Conservation (phyloP, 2,329 filamentous ascomycete genomes). For the Blastomyces percursus region DNA sequence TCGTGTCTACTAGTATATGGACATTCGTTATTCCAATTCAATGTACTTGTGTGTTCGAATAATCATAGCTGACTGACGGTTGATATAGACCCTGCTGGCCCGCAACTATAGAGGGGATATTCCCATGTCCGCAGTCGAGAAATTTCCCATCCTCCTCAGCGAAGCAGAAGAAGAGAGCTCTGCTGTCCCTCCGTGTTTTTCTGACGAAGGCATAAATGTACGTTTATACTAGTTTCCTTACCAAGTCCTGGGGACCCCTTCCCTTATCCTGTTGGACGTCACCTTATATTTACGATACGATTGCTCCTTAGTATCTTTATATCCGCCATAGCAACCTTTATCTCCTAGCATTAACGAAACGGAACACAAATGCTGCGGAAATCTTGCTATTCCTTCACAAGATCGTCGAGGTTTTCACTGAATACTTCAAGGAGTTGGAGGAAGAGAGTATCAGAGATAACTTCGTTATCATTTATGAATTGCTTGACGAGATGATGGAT, state of each 20-base stretch:
- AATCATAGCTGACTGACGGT: conserved; percentile 16
- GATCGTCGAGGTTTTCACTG: conserved; percentile 96
- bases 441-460: conserved; percentile 99
- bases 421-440: conserved; percentile 98
- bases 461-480: conserved; percentile 97
- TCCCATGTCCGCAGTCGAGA: conserved; percentile 97
- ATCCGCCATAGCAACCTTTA: conserved; percentile 99
- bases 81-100: conserved; percentile 76
- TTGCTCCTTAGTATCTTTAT: conserved; percentile 69
- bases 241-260: conserved; percentile 1
- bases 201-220: conserved; percentile 96
- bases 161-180: conserved; percentile 99
- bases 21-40: not conserved
- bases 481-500: conserved; percentile 99
- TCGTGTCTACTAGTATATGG: not conserved
- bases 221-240: conserved; percentile 25
- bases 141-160: conserved; percentile 88
- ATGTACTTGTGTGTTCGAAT: not conserved
- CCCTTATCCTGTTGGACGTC: conserved; percentile 5
- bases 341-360: conserved; percentile 92
- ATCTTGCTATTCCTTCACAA: conserved; percentile 97
- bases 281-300: conserved; percentile 13
- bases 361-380: conserved; percentile 97
- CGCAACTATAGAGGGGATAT: conserved; percentile 98
- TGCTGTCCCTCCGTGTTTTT: conserved; percentile 94